A percentile compares a stretch with the other conserved stretches of the same genome.
Evolutionary conservation across 192 early-diverging fungal genomes (phyloP).

Genomic region (Coemansia sp.): DNA sequence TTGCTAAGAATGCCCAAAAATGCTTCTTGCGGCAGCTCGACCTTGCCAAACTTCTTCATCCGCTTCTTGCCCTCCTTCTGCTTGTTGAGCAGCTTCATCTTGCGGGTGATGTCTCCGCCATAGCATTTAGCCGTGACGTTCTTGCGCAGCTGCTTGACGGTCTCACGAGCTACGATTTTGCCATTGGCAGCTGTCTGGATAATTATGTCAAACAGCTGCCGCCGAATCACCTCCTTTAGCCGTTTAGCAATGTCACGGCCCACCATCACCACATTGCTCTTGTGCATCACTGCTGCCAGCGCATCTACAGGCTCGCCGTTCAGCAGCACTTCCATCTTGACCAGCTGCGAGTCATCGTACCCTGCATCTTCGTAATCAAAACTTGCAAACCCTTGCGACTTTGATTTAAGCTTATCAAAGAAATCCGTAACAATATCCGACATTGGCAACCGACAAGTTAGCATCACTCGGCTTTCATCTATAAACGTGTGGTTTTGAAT

Average conservation of each 20-base stretch:
- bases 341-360: conserved; percentile 80
- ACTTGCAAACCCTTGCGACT: conserved; percentile 75
- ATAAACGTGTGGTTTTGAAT: conserved; percentile 85
- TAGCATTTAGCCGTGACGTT: conserved; percentile 98
- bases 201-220: conserved; percentile 91
- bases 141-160: conserved; percentile 82
- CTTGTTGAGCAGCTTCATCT: conserved; percentile 95
- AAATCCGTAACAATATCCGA: conserved; percentile 95
- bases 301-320: conserved; percentile 93
- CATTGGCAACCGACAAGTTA: conserved; percentile 86
- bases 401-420: conserved; percentile 90
- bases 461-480: conserved; percentile 78
- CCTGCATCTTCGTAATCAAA: conserved; percentile 97
- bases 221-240: conserved; percentile 77
- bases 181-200: conserved; percentile 88
- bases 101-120: conserved; percentile 92
- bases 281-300: conserved; percentile 83
- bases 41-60: conserved; percentile 84
- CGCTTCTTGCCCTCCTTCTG: conserved; percentile 97
- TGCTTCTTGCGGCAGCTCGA: conserved; percentile 90
- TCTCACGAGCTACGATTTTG: conserved; percentile 83
- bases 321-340: conserved; percentile 88
- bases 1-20: conserved; percentile 60
- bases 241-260: conserved; percentile 82
- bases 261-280: conserved; percentile 61